phyloP scores from a whole-genome alignment of 1,284 basidiomycete species.

The Apiotrichum siamense region DNA sequence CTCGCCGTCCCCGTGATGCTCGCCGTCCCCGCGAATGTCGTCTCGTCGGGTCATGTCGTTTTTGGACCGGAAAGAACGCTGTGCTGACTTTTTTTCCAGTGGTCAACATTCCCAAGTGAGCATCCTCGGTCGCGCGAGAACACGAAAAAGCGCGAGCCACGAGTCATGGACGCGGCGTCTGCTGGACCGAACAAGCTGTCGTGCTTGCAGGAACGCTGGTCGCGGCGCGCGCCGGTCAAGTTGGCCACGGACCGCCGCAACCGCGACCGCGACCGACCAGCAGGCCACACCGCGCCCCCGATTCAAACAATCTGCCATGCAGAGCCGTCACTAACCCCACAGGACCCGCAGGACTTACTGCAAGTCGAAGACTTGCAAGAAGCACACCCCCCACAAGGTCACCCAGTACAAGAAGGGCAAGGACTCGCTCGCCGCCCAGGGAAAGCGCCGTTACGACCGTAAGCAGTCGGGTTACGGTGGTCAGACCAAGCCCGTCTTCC shows the following conservation, averaged over 20 bases:
- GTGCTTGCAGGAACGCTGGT: too few species aligned
- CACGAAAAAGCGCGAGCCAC: not conserved
- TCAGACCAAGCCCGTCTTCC: slow-evolving; percentile 99
- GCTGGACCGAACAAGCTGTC: too few species aligned
- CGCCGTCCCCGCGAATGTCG: not conserved
- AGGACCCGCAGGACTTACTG: slow-evolving; percentile 58
- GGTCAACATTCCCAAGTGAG: slow-evolving; percentile 7
- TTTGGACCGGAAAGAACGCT: not conserved
- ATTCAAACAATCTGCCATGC: too few species aligned
- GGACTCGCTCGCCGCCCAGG: slow-evolving; percentile 91
- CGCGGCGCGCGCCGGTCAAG: too few species aligned
- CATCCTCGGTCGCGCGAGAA: not conserved
- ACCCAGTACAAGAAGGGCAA: slow-evolving; percentile 99
- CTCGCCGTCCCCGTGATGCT: not conserved
- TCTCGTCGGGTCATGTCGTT: too few species aligned
- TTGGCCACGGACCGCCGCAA: too few species aligned
- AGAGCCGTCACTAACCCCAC: slow-evolving; percentile 5
- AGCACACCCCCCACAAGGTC: slow-evolving; percentile 97
- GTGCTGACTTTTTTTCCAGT: not conserved
- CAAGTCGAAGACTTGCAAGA: slow-evolving; percentile 97
- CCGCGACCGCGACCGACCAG: too few species aligned
- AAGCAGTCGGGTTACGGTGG: slow-evolving; percentile 99
- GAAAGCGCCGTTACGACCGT: slow-evolving; percentile 99
- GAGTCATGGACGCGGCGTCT: not conserved
- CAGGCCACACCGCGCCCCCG: too few species aligned